Percentiles rank a stretch among this genome's conserved stretches.
Conservation (phyloP, 352 stramenopile species). For the Pseudoperonospora humuli region DNA sequence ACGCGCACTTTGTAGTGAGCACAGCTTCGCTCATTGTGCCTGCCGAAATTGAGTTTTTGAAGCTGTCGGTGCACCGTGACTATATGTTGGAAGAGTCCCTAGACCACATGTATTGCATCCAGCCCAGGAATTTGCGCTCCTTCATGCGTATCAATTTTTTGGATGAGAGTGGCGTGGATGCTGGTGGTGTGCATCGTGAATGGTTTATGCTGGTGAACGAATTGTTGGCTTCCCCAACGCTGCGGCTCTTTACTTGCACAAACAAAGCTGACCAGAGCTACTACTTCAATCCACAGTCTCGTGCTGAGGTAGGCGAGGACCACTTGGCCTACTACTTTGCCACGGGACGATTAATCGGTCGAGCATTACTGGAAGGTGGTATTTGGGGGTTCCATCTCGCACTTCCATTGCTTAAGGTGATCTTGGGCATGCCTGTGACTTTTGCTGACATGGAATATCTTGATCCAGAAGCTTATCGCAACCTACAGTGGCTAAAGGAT, state of each 20-base stretch:
- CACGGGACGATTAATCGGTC: constrained; percentile 51
- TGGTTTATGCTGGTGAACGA: constrained; percentile 86
- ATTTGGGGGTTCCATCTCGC: constrained; percentile 91
- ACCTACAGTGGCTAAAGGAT: constrained; percentile 43
- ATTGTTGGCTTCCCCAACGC: constrained; percentile 32
- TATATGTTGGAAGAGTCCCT: constrained; percentile 67
- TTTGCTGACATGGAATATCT: constrained; percentile 89
- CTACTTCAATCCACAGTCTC: constrained; percentile 55
- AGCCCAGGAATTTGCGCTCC: constrained; percentile 48
- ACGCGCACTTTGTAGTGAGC: constrained; percentile 66
- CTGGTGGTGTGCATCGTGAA: constrained; percentile 87
- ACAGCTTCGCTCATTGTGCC: constrained; percentile 52
- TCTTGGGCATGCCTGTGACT: constrained; percentile 91
- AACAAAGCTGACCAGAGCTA: constrained; percentile 57
- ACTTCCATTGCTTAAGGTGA: constrained; percentile 94
- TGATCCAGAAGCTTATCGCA: constrained; percentile 48
- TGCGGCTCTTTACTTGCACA: constrained; percentile 45
- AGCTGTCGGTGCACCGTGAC: constrained; percentile 51
- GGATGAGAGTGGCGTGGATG: constrained; percentile 80
- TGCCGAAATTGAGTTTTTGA: constrained; percentile 60
- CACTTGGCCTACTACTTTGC: constrained; percentile 58
- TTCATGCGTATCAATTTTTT: constrained; percentile 85
- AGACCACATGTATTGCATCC: constrained; percentile 54
- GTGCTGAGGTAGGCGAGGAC: constrained; percentile 39
- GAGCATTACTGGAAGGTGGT: constrained; percentile 77